A percentile compares a stretch with the other conserved stretches of the same genome.
Evolutionary conservation across 148 eudicot genomes (phyloP).

Genomic region (Linanthus parryae): DNA sequence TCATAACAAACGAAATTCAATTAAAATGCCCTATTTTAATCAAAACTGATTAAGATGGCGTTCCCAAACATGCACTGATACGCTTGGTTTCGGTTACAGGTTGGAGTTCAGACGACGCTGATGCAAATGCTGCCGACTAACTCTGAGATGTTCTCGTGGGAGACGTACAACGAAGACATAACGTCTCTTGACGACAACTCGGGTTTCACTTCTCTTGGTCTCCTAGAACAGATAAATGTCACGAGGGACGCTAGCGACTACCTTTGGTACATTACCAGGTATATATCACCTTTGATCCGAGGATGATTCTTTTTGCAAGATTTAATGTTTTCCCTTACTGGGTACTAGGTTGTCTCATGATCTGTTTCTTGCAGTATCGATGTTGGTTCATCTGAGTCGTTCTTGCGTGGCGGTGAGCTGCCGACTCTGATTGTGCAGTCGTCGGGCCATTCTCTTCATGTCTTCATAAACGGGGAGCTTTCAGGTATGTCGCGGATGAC

Average conservation of each 20-base stretch:
- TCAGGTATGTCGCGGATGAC: conserved; percentile 56
- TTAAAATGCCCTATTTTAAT: too few relatives aligned
- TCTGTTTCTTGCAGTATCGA: conserved; percentile 48
- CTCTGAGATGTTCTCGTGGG: conserved; percentile 52
- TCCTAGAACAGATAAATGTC: conserved; percentile 85
- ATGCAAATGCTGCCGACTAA: conserved; percentile 67
- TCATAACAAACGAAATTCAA: too few relatives aligned
- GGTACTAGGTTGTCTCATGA: not conserved
- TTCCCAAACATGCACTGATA: not conserved
- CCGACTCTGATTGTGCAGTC: conserved; percentile 77
- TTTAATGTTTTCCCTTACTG: not conserved
- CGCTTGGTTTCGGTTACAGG: conserved; percentile 35
- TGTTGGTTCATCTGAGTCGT: conserved; percentile 64
- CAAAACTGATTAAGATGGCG: too few relatives aligned
- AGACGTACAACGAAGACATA: conserved; percentile 74
- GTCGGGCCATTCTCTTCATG: conserved; percentile 81
- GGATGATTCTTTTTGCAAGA: too few relatives aligned
- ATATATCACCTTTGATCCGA: not conserved
- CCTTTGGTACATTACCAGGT: conserved; percentile 96
- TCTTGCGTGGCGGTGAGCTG: conserved; percentile 56
- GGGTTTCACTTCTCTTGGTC: conserved; percentile 53
- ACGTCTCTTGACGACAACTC: conserved; percentile 48
- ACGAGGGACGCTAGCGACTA: conserved; percentile 89
- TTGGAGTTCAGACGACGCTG: conserved; percentile 78
- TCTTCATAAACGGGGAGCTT: conserved; percentile 75